Evolutionary conservation across 2,329 filamentous ascomycete species (phyloP), one percentile per base, ranked within the genome.

Genomic region (Metarhizium rileyi): DNA sequence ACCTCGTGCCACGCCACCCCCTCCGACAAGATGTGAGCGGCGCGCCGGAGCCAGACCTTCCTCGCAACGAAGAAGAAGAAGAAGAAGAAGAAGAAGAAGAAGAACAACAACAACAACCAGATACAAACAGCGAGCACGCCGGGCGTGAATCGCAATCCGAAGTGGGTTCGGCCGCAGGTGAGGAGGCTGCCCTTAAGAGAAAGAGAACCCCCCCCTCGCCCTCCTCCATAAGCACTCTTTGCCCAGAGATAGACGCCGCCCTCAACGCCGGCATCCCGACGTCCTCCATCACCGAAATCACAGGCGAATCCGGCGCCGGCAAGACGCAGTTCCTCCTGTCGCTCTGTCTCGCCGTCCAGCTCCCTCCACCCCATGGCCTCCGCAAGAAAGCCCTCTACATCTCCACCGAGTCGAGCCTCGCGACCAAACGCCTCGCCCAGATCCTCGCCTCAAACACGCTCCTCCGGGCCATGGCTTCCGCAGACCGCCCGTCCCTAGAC

Each of bases 291-390:
- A 90, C 88, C 7, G 93, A 98, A 66, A 77, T 98, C 53, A 86
- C 89, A 2, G 93, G 93, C 51, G 93, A 97, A 72, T 95, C 89
- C 56, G 93, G 90, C 59, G 87, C 84, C 56, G 93, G 91, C 61
- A 98, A 98, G 76, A 96, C 93, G 1, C 93, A 98, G 66, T 81
- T 96, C 61, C 83, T 97, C 26, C 78, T 97, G 26, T 83, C 84
- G 22, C 77, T 98, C 26, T 82, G 95, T 42, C 81, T 97, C 30
- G 78, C 90, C 28, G 84, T 84, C 16, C 93, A 98, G 66, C 83
- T 97, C 4, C 82, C 87, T 2, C 70, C 81, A 1, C 86, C 88
- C 0, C 73, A 75, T 40, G 89, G 88, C 5, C 75, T 90, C 0
- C 78, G 78, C 35, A 81, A 82, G 53, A 77, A 82, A n/a, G 85